Base-by-base conservation (phyloP, 1,284 basidiomycete species). In the Ceratobasidium sp. region DNA sequence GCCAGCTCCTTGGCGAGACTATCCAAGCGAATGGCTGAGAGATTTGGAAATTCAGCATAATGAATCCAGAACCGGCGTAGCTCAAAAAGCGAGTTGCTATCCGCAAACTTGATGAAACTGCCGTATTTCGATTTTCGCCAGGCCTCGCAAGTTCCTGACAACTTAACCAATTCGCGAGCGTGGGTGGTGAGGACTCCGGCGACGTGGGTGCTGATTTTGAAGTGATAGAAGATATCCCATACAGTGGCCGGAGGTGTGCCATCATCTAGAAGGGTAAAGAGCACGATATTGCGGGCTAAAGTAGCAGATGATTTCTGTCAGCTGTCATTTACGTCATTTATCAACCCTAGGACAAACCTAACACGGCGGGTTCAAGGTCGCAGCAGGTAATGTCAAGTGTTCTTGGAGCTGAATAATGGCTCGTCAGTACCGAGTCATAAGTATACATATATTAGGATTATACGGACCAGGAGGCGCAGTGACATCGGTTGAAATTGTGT, bases 171-270 rank as follows among this genome's bases (percentile, higher is more conserved):
- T 75, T 85, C 87, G 6, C 81, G 78, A 45, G 51, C 51, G 23
- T 90, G 89, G 0, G 79, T 79, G 1, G 85, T 68, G 23, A 91
- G 82, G 20, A 85, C 63, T 0, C 81, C 76, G 11, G 84, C 81
- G 0, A 88, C 84, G 0, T 71, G 65, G 42, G 84, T 79, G 81
- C 90, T 87, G 47, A 91, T 79, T 75, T 85, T 84, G 71, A 90
- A 82, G 80, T 91, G 88, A 79, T 87, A 90, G 80, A 87, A 89
- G 26, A 90, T 87, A 66, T 88, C 86, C 90, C 90, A 91, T 10
- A 87, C 82, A 11, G 60, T 80, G 10, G 78, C 68, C 39, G 78
- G 69, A 31, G 81, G 75, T 0, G 80, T 68, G 10, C 81, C 67
- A n/a, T 85, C 84, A 17, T 86, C 85, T 33, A 86, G 76, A 33